These are phyloP conservation scores for Colletotrichum zoysiae DNA, from an alignment of 2,329 filamentous ascomycete genomes.

Conservation along the genomic window DNA sequence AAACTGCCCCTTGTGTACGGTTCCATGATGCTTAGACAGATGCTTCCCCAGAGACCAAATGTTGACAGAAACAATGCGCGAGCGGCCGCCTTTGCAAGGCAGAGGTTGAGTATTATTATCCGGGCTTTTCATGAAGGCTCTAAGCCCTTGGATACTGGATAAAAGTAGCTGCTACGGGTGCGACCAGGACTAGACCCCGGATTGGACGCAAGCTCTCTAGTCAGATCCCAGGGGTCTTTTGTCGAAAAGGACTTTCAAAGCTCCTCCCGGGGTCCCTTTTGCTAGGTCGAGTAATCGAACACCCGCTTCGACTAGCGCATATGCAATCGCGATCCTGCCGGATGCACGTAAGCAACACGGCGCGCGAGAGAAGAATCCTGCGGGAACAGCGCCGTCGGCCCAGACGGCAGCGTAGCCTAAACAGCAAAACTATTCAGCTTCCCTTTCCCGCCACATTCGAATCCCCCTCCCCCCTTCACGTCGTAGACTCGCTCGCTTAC, in stretches of 20 bases:
- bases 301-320: background rate
- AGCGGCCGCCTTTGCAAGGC: background rate
- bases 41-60: too few species aligned
- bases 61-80: background rate
- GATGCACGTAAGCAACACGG: slow-evolving; percentile 1
- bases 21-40: background rate
- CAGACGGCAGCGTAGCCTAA: slow-evolving; percentile 7
- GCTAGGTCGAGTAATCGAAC: background rate
- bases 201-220: background rate
- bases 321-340: slow-evolving; percentile 1
- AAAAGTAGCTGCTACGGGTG: background rate
- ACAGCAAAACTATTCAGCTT: background rate
- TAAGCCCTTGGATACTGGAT: too few species aligned
- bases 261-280: background rate
- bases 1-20: background rate
- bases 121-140: background rate
- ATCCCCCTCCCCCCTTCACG: too few species aligned
- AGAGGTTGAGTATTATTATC: background rate
- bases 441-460: background rate
- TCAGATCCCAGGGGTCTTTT: background rate
- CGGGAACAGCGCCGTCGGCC: slow-evolving; percentile 11
- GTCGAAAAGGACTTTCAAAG: background rate
- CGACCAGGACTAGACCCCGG: too few species aligned
- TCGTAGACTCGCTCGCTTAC: background rate
- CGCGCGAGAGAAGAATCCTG: background rate